Evolutionary conservation across 2,329 filamentous ascomycete genomes (phyloP), one percentile per base, ranked within the genome.

Genomic region (Allantophomopsis lycopodina): DNA sequence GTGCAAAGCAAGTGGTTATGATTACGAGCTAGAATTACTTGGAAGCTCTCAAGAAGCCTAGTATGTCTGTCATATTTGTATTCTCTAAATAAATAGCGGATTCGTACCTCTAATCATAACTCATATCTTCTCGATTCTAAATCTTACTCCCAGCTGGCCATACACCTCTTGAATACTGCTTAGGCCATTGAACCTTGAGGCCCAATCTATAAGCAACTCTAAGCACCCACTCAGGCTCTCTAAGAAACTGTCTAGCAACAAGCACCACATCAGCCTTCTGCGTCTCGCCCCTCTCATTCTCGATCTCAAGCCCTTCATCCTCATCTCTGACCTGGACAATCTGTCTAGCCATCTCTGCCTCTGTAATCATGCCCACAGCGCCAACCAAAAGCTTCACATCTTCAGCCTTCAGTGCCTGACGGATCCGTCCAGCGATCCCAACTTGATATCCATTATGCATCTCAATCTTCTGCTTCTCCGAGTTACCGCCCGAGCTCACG

Each of bases 181-280:
- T 75, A 1, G 86, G 74, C 73, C 79, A 80, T 49, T 79, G 65
- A 5, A 88, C 74, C 42, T 75, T 63, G 3, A 88, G 76, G 8
- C 73, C 76, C 23, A 94, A 63, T 47, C 86, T 73, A 44, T 83
- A 71, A 0, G 84, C 87, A 45, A 74, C 79, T 28, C 72, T 69
- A 60, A 85, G 75, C 7, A 86, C 80, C 54, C 87, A 76, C 42
- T 83, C 78, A 0, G 87, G 83, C 53, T 94, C 85, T 56, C 85
- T 76, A 61, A 93, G 68, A 59, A 91, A 91, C 52, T 82, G 79
- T 41, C 85, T 68, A 0, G 74, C 88, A 1, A 81, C 68, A 14
- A 89, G 67, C 0, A 80, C 76, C n/a, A 88, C 58, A 54, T 95
- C 87, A 1, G 71, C 73, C 54, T 47, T 43, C 6, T 44, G 36